These are phyloP conservation scores for Chaetomium sp. DNA, from an alignment of 2,329 filamentous ascomycete species.

Conservation along the genomic window DNA sequence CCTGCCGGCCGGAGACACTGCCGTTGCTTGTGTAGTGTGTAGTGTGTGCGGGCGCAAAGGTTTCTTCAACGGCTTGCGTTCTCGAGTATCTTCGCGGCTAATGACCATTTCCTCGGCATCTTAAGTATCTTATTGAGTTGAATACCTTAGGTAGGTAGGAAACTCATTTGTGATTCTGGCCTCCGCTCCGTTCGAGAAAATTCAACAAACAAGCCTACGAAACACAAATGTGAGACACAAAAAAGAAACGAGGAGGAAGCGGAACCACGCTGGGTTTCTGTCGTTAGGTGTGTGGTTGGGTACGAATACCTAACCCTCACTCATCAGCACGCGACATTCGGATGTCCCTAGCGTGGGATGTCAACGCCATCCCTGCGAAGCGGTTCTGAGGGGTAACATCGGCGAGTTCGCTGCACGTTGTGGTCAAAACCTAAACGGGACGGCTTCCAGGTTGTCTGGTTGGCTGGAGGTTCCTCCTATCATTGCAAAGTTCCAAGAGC, in stretches of 20 bases:
- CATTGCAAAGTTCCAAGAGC: neutral
- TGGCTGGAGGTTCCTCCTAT: neutral
- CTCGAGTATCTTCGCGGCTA: neutral
- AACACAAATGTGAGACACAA: no score
- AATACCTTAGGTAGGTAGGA: no score
- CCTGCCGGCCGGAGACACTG: neutral
- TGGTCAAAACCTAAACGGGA: conserved; percentile 4
- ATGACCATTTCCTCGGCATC: neutral
- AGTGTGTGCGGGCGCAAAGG: neutral
- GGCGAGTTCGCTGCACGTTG: neutral
- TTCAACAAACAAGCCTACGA: no score
- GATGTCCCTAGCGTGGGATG: neutral
- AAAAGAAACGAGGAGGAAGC: neutral
- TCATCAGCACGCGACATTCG: neutral
- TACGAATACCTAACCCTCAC: neutral
- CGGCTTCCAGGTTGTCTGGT: neutral
- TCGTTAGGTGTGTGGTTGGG: neutral
- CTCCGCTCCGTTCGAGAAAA: no score
- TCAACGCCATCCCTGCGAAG: conserved; percentile 3
- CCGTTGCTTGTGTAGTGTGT: neutral
- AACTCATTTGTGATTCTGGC: no score
- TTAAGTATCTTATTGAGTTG: no score
- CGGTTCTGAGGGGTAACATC: conserved; percentile 15
- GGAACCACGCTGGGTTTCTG: neutral
- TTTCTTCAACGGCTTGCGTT: neutral